phyloP scores from a whole-genome alignment of 2,329 filamentous ascomycete species.

The Colletotrichum kahawae region DNA sequence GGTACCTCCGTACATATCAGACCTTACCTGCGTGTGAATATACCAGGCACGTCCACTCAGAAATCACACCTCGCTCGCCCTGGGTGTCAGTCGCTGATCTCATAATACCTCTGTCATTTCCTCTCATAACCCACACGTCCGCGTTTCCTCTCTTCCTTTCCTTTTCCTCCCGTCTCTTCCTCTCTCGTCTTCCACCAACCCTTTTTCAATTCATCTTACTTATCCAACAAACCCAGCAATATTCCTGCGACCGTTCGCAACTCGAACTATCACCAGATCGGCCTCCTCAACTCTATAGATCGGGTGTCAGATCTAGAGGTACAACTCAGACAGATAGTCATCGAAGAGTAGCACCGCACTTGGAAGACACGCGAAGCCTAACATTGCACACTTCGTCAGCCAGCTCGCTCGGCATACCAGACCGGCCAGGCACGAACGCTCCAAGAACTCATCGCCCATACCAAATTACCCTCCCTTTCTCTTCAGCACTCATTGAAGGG shows the following conservation, averaged over 20 bases:
- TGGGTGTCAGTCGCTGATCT: constrained; percentile 15
- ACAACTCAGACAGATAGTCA: not conserved
- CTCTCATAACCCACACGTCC: not conserved
- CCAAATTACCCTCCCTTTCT: not conserved
- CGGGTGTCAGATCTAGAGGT: not conserved
- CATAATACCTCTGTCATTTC: constrained; percentile 14
- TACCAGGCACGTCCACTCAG: not conserved
- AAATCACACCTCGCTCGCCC: constrained; percentile 7
- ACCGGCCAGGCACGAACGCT: not conserved
- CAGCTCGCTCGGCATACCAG: not conserved
- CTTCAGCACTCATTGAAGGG: constrained; percentile 4
- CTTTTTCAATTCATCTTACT: not conserved
- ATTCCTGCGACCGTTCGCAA: not conserved
- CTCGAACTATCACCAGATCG: not conserved
- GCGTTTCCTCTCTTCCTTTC: not conserved
- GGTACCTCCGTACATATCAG: constrained; percentile 9
- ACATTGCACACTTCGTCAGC: not conserved
- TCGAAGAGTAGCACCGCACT: not conserved
- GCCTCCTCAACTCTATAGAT: not conserved
- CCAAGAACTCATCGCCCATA: not conserved
- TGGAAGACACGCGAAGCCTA: not conserved
- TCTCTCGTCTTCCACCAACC: not conserved
- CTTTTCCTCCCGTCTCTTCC: not conserved
- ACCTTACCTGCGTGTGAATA: not conserved
- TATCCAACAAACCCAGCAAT: not conserved